Conservation (phyloP, 2,329 filamentous ascomycete genomes). For the Blastomyces silverae region DNA sequence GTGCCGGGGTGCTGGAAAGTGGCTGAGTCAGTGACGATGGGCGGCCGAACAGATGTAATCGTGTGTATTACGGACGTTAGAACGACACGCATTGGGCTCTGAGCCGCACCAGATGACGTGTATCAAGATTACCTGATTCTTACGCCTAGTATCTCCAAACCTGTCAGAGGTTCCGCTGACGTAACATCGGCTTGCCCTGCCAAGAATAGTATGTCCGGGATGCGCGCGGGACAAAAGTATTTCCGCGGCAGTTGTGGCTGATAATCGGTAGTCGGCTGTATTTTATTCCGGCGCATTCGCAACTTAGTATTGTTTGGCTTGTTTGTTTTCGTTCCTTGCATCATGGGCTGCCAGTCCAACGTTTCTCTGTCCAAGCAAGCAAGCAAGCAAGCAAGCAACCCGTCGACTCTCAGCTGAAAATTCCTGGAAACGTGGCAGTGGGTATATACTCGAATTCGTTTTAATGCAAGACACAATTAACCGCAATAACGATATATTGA, state of each 20-base stretch:
- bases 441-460: too few species aligned
- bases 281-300: neutral
- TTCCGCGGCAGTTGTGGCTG: neutral
- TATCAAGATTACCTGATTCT: neutral
- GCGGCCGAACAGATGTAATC: too few species aligned
- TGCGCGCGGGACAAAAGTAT: neutral
- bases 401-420: too few species aligned
- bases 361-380: too few species aligned
- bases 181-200: neutral
- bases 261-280: neutral
- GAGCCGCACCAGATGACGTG: neutral
- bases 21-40: slow-evolving; percentile 5
- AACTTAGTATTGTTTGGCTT: neutral
- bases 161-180: neutral
- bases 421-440: neutral
- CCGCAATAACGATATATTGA: neutral
- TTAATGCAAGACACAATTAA: neutral
- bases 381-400: too few species aligned
- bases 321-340: neutral
- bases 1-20: neutral
- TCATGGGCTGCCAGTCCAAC: too few species aligned
- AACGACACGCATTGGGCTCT: too few species aligned
- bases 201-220: too few species aligned
- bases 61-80: neutral
- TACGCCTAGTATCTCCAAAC: neutral